Evolutionary conservation across 306 rosid species (phyloP).

Genomic region (Fragaria ananassa): DNA sequence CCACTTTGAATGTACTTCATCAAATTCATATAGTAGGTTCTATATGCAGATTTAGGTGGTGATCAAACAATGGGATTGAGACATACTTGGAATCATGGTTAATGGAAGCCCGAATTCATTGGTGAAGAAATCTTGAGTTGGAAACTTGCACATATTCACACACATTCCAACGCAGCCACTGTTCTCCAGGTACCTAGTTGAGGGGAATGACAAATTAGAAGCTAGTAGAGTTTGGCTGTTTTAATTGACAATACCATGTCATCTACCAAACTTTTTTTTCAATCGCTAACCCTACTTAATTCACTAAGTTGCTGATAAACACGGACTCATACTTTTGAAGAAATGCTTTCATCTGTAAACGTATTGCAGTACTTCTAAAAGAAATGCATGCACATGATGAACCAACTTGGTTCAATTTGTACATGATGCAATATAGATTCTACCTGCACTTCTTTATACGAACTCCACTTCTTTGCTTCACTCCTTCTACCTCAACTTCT

Average conservation of each 20-base stretch:
- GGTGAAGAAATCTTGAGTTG: constrained; percentile 95
- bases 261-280: too few species aligned
- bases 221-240: too few species aligned
- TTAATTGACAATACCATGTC: too few species aligned
- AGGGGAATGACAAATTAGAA: background rate
- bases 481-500: constrained; percentile 87
- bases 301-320: too few species aligned
- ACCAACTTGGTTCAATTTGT: background rate
- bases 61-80: background rate
- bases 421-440: constrained; percentile 13
- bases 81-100: constrained; percentile 92
- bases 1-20: background rate
- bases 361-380: background rate
- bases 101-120: constrained; percentile 94
- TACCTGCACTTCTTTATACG: constrained; percentile 94
- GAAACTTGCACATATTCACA: constrained; percentile 97
- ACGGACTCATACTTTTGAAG: background rate
- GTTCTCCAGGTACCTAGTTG: constrained; percentile 78
- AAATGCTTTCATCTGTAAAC: background rate
- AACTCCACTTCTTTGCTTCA: constrained; percentile 88
- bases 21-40: background rate
- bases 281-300: too few species aligned
- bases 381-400: background rate
- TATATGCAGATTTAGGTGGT: background rate
- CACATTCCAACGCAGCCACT: constrained; percentile 97